phyloP scores from a whole-genome alignment of 75 land plant species.

The Picea sitchensis region DNA sequence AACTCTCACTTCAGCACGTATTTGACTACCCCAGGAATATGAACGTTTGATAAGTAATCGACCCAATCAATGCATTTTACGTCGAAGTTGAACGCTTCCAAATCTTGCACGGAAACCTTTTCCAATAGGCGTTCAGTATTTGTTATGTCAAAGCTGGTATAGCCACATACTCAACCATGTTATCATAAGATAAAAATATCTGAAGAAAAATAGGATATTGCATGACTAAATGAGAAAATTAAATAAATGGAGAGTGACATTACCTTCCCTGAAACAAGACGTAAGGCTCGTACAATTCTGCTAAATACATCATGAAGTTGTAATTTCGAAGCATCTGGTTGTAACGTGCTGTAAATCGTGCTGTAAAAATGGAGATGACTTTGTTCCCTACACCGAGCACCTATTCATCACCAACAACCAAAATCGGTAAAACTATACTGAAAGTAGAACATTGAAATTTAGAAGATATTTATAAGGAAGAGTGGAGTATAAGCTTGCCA shows the following conservation, averaged over 20 bases:
- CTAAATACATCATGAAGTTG: background rate
- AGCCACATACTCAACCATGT: no score
- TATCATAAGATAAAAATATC: no score
- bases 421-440: background rate
- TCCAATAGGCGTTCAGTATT: background rate
- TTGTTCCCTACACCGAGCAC: background rate
- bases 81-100: slow-evolving; percentile 43
- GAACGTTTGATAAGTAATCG: slow-evolving; percentile 52
- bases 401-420: background rate
- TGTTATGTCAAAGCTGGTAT: background rate
- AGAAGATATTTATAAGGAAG: background rate
- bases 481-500: background rate
- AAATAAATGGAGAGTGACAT: no score
- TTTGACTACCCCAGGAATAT: slow-evolving; percentile 67
- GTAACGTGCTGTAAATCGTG: background rate
- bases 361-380: no score
- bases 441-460: background rate
- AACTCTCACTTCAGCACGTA: slow-evolving; percentile 16
- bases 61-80: slow-evolving; percentile 72
- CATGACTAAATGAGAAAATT: no score
- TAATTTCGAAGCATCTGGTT: background rate
- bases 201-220: no score
- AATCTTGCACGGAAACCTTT: slow-evolving; percentile 7
- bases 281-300: background rate
- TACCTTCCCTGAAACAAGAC: slow-evolving; percentile 1